Base-by-base conservation (phyloP, 352 stramenopile genomes). In the Phytophthora colocasiae region DNA sequence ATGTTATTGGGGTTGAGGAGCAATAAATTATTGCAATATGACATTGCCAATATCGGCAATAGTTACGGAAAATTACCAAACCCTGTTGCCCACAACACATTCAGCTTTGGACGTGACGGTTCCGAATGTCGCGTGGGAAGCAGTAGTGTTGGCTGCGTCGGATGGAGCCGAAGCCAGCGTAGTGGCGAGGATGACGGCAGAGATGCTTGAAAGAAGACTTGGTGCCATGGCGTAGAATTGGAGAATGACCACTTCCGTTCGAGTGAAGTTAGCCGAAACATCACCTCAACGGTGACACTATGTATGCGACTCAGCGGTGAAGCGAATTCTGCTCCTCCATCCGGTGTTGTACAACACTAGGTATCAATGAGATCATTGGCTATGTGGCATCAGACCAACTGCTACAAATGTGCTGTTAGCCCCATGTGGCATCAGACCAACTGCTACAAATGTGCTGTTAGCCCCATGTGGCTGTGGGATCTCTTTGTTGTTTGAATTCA, bases 61-160 rank as follows among this genome's bases (percentile, higher is more conserved):
- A n/a, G n/a, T n/a, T n/a, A n/a, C n/a, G n/a, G n/a, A n/a, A n/a
- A n/a, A n/a, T n/a, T n/a, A n/a, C n/a, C n/a, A n/a, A n/a, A n/a
- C n/a, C n/a, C n/a, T n/a, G n/a, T n/a, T n/a, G n/a, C n/a, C 59
- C 17, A 73, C 34, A 32, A 73, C 58, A 8, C 65, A 73, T 40
- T 61, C 59, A 12, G 51, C 9, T 11, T 48, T 62, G 14, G 65
- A 73, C 29, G 53, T 73, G 41, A 73, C 47, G 9, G 46, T 69
- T n/a, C 65, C 65, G 59, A 73, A 73, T 4, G 65, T 59, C 11
- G 57, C 57, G 29, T 64, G 57, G 3, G 27, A 31, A 6, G 22
- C 9, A 9, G 44, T 14, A n/a, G n/a, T 51, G 46, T 38, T 63
- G 1, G 55, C 43, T 17, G 44, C 40, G 8, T 40, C 31, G n/a